phyloP scores from a whole-genome alignment of 2,329 filamentous ascomycete genomes.

The Karstenula rhodostoma region DNA sequence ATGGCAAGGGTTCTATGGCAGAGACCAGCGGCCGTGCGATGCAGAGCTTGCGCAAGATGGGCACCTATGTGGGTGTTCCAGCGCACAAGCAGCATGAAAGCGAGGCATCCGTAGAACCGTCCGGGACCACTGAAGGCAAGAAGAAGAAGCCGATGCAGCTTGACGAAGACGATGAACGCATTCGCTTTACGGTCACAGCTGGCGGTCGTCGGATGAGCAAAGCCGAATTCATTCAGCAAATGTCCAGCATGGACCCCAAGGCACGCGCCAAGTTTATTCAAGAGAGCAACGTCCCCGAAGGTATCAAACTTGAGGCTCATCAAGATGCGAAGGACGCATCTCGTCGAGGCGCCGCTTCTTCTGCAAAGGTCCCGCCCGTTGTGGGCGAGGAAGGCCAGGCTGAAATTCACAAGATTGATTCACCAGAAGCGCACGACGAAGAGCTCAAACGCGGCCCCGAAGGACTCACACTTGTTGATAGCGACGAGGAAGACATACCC shows the following conservation, averaged over 20 bases:
- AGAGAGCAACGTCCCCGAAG: constrained; percentile 56
- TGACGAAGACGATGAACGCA: constrained; percentile 72
- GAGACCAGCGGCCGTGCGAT: constrained; percentile 48
- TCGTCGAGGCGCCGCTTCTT: constrained; percentile 36
- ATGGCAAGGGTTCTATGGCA: constrained; percentile 42
- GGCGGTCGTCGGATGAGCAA: constrained; percentile 80
- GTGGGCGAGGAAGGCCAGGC: constrained; percentile 45
- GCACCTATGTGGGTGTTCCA: constrained; percentile 60
- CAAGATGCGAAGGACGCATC: constrained; percentile 50
- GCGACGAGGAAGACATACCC: constrained; percentile 55
- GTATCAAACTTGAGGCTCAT: constrained; percentile 57
- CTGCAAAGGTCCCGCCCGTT: constrained; percentile 41
- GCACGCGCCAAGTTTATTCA: constrained; percentile 63
- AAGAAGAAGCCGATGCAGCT: constrained; percentile 48
- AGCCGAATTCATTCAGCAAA: constrained; percentile 78
- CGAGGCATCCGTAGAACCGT: constrained; percentile 29
- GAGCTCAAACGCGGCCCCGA: constrained; percentile 42
- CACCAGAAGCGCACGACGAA: constrained; percentile 34
- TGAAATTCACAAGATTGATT: constrained; percentile 42
- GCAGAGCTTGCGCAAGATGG: constrained; percentile 60
- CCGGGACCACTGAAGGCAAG: constrained; percentile 25
- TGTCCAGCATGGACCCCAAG: constrained; percentile 74
- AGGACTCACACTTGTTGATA: constrained; percentile 55
- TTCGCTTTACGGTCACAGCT: constrained; percentile 79
- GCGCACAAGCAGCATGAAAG: constrained; percentile 28